Conservation (phyloP, 805 yeast species). For the Hanseniaspora vineae region DNA sequence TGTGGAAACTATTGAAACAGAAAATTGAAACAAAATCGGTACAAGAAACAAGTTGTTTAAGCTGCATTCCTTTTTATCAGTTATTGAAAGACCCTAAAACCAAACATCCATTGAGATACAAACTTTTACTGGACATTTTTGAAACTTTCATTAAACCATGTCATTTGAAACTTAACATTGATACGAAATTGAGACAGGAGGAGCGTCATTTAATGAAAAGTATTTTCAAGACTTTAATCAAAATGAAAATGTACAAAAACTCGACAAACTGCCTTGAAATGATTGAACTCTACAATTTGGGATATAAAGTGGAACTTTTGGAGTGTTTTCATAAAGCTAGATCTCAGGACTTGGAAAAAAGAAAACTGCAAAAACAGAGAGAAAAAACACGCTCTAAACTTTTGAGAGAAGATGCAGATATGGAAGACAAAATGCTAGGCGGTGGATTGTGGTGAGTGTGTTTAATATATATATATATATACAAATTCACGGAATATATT, state of each 20-base stretch:
- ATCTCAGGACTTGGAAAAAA: constrained; percentile 3
- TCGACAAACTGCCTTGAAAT: background rate
- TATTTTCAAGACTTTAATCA: background rate
- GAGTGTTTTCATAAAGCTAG: constrained; percentile 7
- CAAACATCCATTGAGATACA: background rate
- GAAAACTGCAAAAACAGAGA: constrained; percentile 3
- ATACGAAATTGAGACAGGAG: background rate
- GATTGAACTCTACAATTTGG: background rate
- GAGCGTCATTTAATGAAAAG: background rate
- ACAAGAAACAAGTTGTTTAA: background rate
- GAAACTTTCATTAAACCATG: background rate
- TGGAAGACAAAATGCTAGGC: constrained; percentile 19
- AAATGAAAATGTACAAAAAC: background rate
- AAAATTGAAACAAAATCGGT: background rate
- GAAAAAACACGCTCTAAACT: background rate
- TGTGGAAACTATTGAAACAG: background rate
- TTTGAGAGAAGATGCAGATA: constrained; percentile 13
- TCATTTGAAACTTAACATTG: background rate
- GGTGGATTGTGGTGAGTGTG: constrained; percentile 18
- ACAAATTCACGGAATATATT: background rate
- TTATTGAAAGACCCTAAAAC: background rate
- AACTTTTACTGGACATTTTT: background rate
- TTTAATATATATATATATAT: background rate
- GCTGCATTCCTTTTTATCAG: background rate
- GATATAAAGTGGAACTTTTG: constrained; percentile 7